Evolutionary conservation across 306 rosid genomes (phyloP), one percentile per base, ranked within the genome.

Genomic region (Macrotyloma uniflorum): DNA sequence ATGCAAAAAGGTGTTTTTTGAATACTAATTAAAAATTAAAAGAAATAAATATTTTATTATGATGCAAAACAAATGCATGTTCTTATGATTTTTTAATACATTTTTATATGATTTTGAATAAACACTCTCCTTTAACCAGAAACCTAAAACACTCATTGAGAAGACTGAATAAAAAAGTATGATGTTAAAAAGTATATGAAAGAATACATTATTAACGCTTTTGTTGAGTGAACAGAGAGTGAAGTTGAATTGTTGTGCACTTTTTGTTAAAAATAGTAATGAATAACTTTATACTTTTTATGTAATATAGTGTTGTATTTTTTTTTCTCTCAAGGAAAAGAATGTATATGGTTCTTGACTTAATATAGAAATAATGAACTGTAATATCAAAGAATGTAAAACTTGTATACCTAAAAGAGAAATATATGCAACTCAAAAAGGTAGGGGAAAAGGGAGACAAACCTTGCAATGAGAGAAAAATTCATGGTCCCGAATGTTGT

Each of bases 391-490:
- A 6, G 5, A 59, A 59, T 5, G 13, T 3, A 1, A 6, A 59
- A 38, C 13, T 38, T 38, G 13, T 38, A 38, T 10, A 38, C 12
- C 3, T 9, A 9, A 36, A 36, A 36, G 28, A 40, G 8, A 38
- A 16, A 58, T 8, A 15, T 15, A 4, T 16, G 43, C 0, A 26
- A 15, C 19, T 26, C 14, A 15, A 28, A 57, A 57, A 7, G 1
- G 5, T 1, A n/a, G 0, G n/a, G 7, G 38, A 62, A 14, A 16
- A 7, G 54, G 22, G 24, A 8, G 40, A 75, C 42, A 24, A 84
- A 91, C 98, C 93, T 89, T 80, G 93, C 96, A 92, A 45, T 28
- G 69, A 4, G 90, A 84, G 66, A 88, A 87, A 13, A 89, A 23
- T 0, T 82, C 70, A 51, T 84, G 82, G 38, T 84, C 72, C 45